Evolutionary conservation across 169 alveolate genomes (phyloP).

Genomic region (Eimeria falciformis): DNA sequence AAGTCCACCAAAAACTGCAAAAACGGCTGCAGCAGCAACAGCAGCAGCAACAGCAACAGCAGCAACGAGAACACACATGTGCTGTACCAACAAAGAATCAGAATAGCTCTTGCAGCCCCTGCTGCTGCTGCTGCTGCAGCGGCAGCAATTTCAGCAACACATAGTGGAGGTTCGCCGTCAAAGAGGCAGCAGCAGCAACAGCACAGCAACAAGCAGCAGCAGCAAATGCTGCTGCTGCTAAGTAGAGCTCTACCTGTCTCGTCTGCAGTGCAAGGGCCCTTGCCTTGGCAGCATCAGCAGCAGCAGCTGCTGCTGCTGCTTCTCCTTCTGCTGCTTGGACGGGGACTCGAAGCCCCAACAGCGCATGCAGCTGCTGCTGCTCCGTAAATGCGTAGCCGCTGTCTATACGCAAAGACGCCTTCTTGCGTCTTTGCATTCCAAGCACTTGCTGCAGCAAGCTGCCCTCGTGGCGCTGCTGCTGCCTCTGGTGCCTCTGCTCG

Average conservation of each 20-base stretch:
- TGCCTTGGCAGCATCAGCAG: not conserved
- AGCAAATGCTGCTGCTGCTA: not conserved
- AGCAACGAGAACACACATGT: not conserved
- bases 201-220: not conserved
- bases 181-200: not conserved
- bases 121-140: not conserved
- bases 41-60: slow-evolving; percentile 1
- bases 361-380: slow-evolving; percentile 31
- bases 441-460: slow-evolving; percentile 15
- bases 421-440: not conserved
- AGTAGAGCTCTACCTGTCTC: not conserved
- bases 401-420: not conserved
- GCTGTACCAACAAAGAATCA: no score
- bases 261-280: not conserved
- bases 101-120: not conserved
- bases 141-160: no score
- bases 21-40: slow-evolving; percentile 38
- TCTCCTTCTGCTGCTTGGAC: not conserved
- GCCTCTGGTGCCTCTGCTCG: not conserved
- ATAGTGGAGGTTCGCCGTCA: no score
- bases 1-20: slow-evolving; percentile 33
- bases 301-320: slow-evolving; percentile 19
- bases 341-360: slow-evolving; percentile 21
- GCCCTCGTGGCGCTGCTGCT: not conserved
- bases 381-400: not conserved